A percentile compares a stretch with the other conserved stretches of the same genome.
Conservation (phyloP, 2,329 filamentous ascomycete species). For the Kalmusia sp. region DNA sequence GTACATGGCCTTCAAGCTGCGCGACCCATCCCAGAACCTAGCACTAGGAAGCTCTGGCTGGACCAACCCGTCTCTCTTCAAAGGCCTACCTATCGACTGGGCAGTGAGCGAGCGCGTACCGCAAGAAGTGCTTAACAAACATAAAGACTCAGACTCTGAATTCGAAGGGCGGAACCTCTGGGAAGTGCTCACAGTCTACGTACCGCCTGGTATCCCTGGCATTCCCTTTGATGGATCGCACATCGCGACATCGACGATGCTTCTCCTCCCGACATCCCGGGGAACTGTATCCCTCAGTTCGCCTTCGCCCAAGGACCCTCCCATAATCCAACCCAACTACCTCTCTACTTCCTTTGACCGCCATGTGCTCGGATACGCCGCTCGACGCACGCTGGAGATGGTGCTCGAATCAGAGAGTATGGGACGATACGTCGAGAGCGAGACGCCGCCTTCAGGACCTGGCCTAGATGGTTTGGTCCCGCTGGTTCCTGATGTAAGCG, state of each 20-base stretch:
- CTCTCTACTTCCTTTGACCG: conserved; percentile 20
- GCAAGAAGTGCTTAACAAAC: neutral
- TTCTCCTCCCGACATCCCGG: conserved; percentile 20
- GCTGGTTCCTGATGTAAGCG: conserved; percentile 8
- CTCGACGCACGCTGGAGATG: conserved; percentile 12
- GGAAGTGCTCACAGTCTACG: conserved; percentile 13
- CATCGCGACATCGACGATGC: conserved; percentile 18
- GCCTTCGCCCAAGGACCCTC: conserved; percentile 11
- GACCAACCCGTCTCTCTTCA: conserved; percentile 5
- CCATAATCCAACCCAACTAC: conserved; percentile 18
- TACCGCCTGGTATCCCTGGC: conserved; percentile 14
- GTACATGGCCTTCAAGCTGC: conserved; percentile 12
- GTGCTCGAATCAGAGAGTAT: conserved; percentile 4
- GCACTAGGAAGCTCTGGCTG: conserved; percentile 8
- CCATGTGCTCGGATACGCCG: conserved; percentile 7
- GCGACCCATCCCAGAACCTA: conserved; percentile 1
- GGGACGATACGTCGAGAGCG: conserved; percentile 2
- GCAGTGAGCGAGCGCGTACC: conserved; percentile 7
- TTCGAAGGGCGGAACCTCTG: neutral
- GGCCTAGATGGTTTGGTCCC: conserved; percentile 7
- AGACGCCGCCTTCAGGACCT: conserved; percentile 1
- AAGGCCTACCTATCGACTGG: conserved; percentile 13
- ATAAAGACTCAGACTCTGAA: neutral
- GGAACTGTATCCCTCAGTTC: conserved; percentile 20
- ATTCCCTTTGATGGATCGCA: conserved; percentile 23